phyloP scores from a whole-genome alignment of 345 rosid genomes.

The Euphorbia lathyris region DNA sequence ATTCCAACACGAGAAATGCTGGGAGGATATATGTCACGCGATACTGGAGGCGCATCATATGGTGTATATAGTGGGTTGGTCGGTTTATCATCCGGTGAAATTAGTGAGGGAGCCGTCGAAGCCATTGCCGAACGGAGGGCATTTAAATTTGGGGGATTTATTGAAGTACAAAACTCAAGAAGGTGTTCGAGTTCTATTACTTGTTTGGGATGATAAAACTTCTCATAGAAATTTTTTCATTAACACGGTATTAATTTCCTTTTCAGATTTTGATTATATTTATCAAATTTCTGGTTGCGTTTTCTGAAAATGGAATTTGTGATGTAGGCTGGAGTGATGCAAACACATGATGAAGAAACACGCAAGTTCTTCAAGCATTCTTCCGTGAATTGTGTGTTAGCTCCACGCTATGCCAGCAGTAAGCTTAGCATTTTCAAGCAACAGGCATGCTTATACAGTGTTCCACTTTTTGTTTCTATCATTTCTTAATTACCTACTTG shows the following conservation, averaged over 20 bases:
- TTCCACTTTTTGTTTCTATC: slow-evolving; percentile 6
- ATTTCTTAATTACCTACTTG: background rate
- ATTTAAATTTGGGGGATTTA: slow-evolving; percentile 65
- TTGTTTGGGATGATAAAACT: slow-evolving; percentile 96
- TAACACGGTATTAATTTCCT: slow-evolving; percentile 46
- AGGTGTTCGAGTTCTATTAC: slow-evolving; percentile 74
- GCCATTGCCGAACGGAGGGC: slow-evolving; percentile 58
- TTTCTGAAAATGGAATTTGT: background rate
- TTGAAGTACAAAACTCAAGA: slow-evolving; percentile 80
- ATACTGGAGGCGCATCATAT: slow-evolving; percentile 81
- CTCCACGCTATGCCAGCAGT: slow-evolving; percentile 78
- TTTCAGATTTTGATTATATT: too few species aligned
- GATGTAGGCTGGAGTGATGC: slow-evolving; percentile 65
- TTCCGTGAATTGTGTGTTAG: slow-evolving; percentile 57
- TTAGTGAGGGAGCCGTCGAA: slow-evolving; percentile 61
- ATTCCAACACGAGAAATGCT: slow-evolving; percentile 55
- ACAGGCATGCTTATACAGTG: slow-evolving; percentile 55
- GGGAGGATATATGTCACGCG: slow-evolving; percentile 91
- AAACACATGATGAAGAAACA: slow-evolving; percentile 75
- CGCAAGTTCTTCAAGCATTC: slow-evolving; percentile 72
- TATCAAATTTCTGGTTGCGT: background rate
- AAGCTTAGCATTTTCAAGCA: slow-evolving; percentile 85
- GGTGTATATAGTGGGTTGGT: slow-evolving; percentile 82
- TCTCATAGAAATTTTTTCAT: slow-evolving; percentile 72
- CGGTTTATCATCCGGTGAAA: slow-evolving; percentile 69